phyloP scores from a whole-genome alignment of 106 monocot genomes.

The Phalaenopsis aphrodite region DNA sequence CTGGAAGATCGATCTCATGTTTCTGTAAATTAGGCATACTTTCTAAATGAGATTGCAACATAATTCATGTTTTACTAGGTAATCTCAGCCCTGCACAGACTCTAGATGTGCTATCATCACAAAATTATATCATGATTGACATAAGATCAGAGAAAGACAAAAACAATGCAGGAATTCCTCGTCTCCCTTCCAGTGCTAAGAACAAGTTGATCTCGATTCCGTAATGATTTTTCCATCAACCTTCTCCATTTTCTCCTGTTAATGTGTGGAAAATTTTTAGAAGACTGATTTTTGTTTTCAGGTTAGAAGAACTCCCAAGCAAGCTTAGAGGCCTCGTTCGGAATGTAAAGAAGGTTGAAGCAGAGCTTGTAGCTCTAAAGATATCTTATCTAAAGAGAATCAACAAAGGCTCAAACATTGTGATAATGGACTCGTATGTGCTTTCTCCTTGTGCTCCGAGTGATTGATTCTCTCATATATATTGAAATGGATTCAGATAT shows the following conservation, averaged over 20 bases:
- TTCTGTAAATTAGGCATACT: not conserved
- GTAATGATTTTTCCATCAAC: constrained; percentile 24
- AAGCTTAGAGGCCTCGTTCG: constrained; percentile 68
- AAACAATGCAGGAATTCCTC: constrained; percentile 74
- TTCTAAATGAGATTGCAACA: not conserved
- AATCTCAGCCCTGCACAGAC: constrained; percentile 69
- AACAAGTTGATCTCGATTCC: constrained; percentile 80
- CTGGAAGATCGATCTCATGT: not conserved
- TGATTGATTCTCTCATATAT: not conserved
- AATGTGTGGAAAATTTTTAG: not conserved
- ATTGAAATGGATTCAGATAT: not conserved
- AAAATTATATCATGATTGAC: constrained; percentile 66
- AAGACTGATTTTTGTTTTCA: constrained; percentile 13
- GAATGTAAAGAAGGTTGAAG: constrained; percentile 70
- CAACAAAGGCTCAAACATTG: constrained; percentile 66
- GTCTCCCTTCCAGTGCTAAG: constrained; percentile 63
- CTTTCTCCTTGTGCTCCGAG: not conserved
- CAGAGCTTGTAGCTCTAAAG: constrained; percentile 80
- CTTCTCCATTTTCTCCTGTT: not conserved
- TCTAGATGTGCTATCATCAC: constrained; percentile 57
- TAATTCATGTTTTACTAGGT: constrained; percentile 31
- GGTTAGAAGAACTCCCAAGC: constrained; percentile 80
- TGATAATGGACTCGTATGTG: constrained; percentile 86
- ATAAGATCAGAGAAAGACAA: constrained; percentile 84
- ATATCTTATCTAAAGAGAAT: constrained; percentile 85